Base-by-base conservation (phyloP, 1,284 basidiomycete genomes). In the Irpex sp. region DNA sequence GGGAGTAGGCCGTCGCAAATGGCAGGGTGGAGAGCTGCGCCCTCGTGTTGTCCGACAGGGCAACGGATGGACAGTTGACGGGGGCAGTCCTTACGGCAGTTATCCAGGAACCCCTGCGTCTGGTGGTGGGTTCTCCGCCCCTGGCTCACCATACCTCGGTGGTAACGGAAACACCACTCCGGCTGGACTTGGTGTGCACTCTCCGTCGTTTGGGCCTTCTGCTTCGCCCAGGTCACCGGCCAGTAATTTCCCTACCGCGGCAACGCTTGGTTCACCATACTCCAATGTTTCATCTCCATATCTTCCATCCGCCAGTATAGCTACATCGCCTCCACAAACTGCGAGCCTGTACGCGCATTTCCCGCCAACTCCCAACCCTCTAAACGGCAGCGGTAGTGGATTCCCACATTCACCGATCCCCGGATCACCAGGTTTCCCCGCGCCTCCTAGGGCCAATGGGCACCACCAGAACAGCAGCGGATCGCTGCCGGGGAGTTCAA, bases 1-100 rank as follows among this genome's bases (percentile, higher is more conserved):
- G 0, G 79, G 84, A 17, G 82, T 79, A 58, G 79, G 81, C 63
- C 78, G 79, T 65, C 77, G 75, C 58, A 82, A 80, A 65, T 84
- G 82, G 77, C 74, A 75, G 4, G 79, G 83, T 37, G 74, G 75
- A 17, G 75, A 78, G 54, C 74, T 86, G 3, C 80, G 79, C 36
- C 66, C 81, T 36, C 79, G 84, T 5, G 68, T 77, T 9, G 72
- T 78, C 8, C 78, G 80, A 17, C 61, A 61, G 19, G 81, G 80
- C 5, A 74, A 65, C 47, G 75, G 77, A 5, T 83, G 82, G 81
- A 73, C 74, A 50, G 77, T 78, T 49, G 82, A 83, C 13, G 77
- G 78, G 46, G 74, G 73, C 5, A 74, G 71, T 26, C 75, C 77
- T 1, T 78, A 78, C 66, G 69, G 71, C 31, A 76, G 72, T 60